Conservation (phyloP, 805 yeast species). For the Cyberlindnera japonica region DNA sequence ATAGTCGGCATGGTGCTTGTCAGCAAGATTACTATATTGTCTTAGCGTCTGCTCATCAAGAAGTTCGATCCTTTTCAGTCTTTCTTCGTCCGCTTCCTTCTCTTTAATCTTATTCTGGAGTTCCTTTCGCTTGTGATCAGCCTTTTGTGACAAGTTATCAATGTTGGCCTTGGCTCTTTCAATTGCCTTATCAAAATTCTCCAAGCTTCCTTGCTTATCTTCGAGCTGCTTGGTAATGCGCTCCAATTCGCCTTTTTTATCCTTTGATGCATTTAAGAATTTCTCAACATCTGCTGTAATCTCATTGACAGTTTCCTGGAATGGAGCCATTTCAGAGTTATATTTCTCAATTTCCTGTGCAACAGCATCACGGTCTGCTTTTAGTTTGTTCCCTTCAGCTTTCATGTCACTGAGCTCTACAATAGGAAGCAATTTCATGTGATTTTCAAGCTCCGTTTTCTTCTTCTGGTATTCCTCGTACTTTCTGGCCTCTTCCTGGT, state of each 20-base stretch:
- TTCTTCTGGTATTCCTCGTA: constrained; percentile 45
- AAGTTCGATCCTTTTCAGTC: constrained; percentile 8
- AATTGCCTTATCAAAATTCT: constrained; percentile 17
- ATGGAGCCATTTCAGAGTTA: constrained; percentile 22
- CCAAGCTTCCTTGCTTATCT: constrained; percentile 31
- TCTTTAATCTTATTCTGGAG: constrained; percentile 30
- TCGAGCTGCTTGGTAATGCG: neutral
- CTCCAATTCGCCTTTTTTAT: constrained; percentile 28
- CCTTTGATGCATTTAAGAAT: constrained; percentile 27
- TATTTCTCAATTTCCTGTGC: constrained; percentile 29
- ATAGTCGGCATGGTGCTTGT: constrained; percentile 29
- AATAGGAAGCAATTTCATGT: constrained; percentile 46
- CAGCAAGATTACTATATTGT: constrained; percentile 15
- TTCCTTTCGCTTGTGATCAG: constrained; percentile 31
- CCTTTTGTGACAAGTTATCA: constrained; percentile 1
- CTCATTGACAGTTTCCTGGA: constrained; percentile 17
- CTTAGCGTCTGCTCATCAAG: constrained; percentile 6
- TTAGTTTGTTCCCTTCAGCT: constrained; percentile 17
- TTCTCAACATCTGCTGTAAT: constrained; percentile 28
- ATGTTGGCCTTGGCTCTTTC: neutral
- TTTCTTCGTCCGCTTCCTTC: constrained; percentile 28
- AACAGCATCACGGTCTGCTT: constrained; percentile 26
- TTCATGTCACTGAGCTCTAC: constrained; percentile 41
- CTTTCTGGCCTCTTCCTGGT: constrained; percentile 46
- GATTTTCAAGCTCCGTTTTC: constrained; percentile 42